Conservation (phyloP, 2,329 filamentous ascomycete species). For the Microsporum audouinii region DNA sequence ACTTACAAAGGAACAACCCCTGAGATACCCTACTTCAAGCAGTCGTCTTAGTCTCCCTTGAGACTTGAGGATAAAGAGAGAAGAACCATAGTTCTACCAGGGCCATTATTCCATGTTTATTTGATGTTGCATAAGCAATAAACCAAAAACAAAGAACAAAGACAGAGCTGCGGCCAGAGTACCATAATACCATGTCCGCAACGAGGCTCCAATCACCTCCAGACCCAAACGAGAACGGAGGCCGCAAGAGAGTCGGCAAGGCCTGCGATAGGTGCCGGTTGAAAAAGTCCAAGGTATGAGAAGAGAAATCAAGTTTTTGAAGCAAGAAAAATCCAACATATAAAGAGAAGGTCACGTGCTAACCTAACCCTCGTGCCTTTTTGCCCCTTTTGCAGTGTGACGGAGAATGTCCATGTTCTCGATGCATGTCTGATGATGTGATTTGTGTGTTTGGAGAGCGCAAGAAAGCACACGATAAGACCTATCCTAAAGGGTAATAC, state of each 20-base stretch:
- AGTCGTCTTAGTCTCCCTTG: no score
- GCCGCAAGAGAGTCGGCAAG: conserved; percentile 52
- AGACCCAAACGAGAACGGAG: neutral
- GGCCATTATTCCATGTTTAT: no score
- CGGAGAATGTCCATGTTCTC: conserved; percentile 48
- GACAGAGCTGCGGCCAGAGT: neutral
- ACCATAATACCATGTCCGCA: no score
- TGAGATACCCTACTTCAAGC: no score
- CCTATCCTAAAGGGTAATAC: conserved; percentile 53
- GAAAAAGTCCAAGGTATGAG: conserved; percentile 53
- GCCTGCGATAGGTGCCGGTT: conserved; percentile 54
- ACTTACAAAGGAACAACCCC: no score
- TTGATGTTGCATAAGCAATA: no score
- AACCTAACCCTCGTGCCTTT: conserved; percentile 4
- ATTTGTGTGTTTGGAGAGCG: conserved; percentile 55
- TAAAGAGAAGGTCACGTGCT: neutral
- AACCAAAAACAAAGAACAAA: no score
- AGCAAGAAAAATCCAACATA: neutral
- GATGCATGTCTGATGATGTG: conserved; percentile 53
- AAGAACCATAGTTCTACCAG: no score
- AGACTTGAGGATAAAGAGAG: no score
- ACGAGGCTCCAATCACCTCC: neutral
- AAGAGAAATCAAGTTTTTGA: no score
- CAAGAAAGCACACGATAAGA: conserved; percentile 56
- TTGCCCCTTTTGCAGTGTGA: conserved; percentile 40